Evolutionary conservation across 148 eudicot genomes (phyloP), one percentile per base, ranked within the genome.

Genomic region (Rhododendron henanense): DNA sequence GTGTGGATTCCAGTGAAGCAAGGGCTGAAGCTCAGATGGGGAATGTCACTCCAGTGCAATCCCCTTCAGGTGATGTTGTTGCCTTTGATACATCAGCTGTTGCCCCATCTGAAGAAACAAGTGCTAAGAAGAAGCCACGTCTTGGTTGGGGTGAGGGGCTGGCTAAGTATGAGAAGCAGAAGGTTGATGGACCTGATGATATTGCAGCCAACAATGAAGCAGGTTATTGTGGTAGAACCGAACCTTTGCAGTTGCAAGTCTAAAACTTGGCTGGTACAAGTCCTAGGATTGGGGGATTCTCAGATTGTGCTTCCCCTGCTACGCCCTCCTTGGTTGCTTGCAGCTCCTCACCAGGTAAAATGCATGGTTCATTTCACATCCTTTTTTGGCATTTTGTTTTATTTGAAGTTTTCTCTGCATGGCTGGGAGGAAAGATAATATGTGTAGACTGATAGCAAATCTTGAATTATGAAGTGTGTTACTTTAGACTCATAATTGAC

Each of bases 111-210:
- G 98, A 94, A 81, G 99, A 95, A 65, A 85, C 87, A 28, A 53
- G 74, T 85, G 93, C 94, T 80, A 89, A 93, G 88, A 97, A 97
- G 91, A 97, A 93, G 89, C 93, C 96, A 33, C 95, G 99, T 21
- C 94, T 97, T 84, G 92, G 95, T 9, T 97, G 99, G 99, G 99
- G 99, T 61, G 94, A 95, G 86, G 99, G 98, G 61, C 89, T 97
- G 88, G 98, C 98, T 45, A 95, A 97, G 92, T 97, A 89, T 84
- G 99, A 97, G 92, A 94, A 93, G 88, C 94, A 97, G 91, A 93
- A 89, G 87, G 94, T 93, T 90, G 97, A 89, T 21, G 94, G 91
- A 73, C 87, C 94, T 83, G 95, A 91, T 85, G 98, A 95, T 65
- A 45, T 87, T 91, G 88, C 85, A 10, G 74, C 83, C 37, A 92